Evolutionary conservation across 192 early-diverging fungal species (phyloP).

Genomic region (Jimgerdemannia lactiflua): DNA sequence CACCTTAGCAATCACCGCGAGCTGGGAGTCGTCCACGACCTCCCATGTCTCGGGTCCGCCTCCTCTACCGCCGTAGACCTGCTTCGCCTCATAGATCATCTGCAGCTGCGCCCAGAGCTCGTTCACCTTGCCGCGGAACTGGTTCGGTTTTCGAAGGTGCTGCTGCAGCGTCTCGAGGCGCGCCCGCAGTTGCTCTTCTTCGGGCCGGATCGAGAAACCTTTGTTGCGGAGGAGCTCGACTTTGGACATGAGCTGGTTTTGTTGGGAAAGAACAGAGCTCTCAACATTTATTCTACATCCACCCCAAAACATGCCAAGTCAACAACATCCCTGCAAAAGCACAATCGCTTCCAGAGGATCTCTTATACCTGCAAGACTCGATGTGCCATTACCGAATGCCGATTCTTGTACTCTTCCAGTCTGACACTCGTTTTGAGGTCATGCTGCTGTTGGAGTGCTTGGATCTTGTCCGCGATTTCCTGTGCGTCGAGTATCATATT

Average conservation of each 20-base stretch:
- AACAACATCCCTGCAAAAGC: background rate
- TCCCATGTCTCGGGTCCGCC: background rate
- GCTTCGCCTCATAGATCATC: background rate
- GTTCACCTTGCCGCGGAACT: constrained; percentile 78
- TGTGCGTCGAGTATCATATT: constrained; percentile 6
- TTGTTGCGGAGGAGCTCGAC: constrained; percentile 82
- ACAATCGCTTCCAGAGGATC: background rate
- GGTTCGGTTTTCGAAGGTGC: constrained; percentile 73
- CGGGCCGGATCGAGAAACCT: constrained; percentile 75
- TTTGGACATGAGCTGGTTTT: constrained; percentile 75
- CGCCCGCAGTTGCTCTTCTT: constrained; percentile 78
- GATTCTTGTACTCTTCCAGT: constrained; percentile 75
- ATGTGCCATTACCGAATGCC: constrained; percentile 73
- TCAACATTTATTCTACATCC: too few relatives aligned
- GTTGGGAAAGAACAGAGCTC: background rate
- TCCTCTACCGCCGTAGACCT: background rate
- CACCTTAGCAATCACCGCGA: background rate
- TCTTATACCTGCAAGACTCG: constrained; percentile 61
- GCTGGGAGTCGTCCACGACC: background rate
- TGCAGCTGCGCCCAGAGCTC: constrained; percentile 76
- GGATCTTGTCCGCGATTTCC: constrained; percentile 60
- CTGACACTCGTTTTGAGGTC: constrained; percentile 68
- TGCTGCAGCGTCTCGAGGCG: constrained; percentile 72
- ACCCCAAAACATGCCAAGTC: background rate
- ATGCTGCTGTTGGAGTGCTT: constrained; percentile 61